phyloP scores from a whole-genome alignment of 1,284 basidiomycete species.

The Ceraceosorus guamensis region DNA sequence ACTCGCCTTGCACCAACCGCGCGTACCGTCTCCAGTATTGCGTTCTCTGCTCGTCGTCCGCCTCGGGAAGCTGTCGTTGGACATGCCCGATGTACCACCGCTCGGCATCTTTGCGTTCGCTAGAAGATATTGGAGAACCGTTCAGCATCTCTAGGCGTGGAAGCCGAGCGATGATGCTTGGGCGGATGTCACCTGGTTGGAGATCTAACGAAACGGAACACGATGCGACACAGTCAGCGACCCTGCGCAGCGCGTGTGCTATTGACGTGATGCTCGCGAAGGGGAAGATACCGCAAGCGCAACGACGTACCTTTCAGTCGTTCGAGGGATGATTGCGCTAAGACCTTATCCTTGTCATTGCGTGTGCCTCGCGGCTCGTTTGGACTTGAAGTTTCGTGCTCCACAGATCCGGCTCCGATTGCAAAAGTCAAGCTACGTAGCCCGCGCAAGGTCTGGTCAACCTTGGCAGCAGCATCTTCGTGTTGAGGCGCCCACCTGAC shows the following conservation, averaged over 20 bases:
- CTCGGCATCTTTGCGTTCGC: constrained; percentile 78
- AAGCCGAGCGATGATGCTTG: constrained; percentile 64
- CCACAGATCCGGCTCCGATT: neutral
- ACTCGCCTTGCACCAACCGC: neutral
- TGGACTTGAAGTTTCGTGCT: too few species aligned
- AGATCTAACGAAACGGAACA: neutral
- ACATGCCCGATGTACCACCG: constrained; percentile 62
- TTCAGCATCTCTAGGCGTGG: constrained; percentile 62
- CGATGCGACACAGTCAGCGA: neutral
- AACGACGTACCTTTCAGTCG: neutral
- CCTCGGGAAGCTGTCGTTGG: neutral
- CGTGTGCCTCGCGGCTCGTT: neutral
- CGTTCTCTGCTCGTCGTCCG: neutral
- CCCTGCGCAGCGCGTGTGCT: constrained; percentile 5
- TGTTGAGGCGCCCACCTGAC: constrained; percentile 51
- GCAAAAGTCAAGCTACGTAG: constrained; percentile 1
- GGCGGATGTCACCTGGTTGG: constrained; percentile 1
- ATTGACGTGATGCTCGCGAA: neutral
- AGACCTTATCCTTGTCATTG: constrained; percentile 7
- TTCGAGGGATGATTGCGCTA: neutral
- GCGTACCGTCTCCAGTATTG: neutral
- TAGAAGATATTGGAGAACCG: constrained; percentile 60
- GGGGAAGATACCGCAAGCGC: constrained; percentile 2
- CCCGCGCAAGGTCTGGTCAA: constrained; percentile 44
- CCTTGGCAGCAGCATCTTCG: constrained; percentile 56